Conservation (phyloP, 73 alveolate species). For the Diophrys sp. region DNA sequence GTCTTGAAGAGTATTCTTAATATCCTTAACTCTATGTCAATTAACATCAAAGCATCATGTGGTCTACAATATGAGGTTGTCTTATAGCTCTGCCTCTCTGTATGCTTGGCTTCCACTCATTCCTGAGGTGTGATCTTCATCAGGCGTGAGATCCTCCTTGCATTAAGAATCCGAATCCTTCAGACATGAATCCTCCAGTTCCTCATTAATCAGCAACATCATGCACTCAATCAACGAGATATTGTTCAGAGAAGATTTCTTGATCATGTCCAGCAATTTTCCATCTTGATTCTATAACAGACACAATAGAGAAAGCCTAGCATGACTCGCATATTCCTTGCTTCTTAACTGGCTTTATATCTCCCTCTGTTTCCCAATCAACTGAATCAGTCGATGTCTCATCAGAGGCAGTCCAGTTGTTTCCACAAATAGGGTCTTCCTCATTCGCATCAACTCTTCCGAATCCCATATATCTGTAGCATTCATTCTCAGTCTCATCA, state of each 20-base stretch:
- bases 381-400: neutral
- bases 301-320: constrained; percentile 75
- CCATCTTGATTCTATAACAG: constrained; percentile 44
- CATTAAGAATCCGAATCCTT: constrained; percentile 29
- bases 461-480: neutral
- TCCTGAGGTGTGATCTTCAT: neutral
- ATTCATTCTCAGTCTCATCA: neutral
- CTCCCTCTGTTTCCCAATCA: neutral
- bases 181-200: constrained; percentile 63
- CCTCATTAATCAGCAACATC: constrained; percentile 58
- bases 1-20: neutral
- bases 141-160: neutral
- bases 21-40: constrained; percentile 1
- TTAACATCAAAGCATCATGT: neutral
- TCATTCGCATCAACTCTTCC: neutral
- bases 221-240: constrained; percentile 69
- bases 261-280: neutral
- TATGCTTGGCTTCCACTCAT: neutral
- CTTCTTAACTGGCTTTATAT: constrained; percentile 14
- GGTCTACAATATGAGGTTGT: neutral
- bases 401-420: neutral
- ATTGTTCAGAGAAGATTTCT: constrained; percentile 52
- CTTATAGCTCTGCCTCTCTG: neutral
- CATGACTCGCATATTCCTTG: constrained; percentile 70
- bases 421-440: neutral